phyloP scores from a whole-genome alignment of 345 rosid genomes.

The Melaleuca alternifolia region DNA sequence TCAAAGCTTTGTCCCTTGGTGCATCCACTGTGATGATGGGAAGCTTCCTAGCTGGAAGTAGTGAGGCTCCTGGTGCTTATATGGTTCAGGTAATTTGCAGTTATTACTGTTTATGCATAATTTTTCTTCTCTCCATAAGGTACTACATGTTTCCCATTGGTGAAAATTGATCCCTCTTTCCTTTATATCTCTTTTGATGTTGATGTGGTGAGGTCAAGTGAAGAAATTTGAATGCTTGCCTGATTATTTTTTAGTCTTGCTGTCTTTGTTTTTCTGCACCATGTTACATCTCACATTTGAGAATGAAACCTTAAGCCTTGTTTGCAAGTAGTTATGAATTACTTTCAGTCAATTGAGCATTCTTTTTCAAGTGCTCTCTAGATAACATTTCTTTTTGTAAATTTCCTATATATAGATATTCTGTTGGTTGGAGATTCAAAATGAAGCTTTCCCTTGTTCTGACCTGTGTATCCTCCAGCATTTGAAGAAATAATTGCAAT shows the following conservation, averaged over 20 bases:
- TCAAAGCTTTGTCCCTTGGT: slow-evolving; percentile 77
- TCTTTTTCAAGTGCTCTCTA: neutral
- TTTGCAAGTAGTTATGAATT: neutral
- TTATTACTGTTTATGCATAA: neutral
- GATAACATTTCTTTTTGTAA: slow-evolving; percentile 11
- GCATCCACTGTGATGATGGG: slow-evolving; percentile 99
- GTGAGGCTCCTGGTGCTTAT: slow-evolving; percentile 79
- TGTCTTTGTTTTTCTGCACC: neutral
- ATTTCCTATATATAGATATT: slow-evolving; percentile 98
- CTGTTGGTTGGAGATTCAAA: slow-evolving; percentile 81
- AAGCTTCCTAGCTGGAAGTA: slow-evolving; percentile 87
- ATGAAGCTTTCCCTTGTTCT: slow-evolving; percentile 69
- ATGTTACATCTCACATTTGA: neutral
- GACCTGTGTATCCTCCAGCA: neutral
- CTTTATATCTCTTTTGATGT: neutral
- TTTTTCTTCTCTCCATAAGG: neutral
- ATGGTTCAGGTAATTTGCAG: slow-evolving; percentile 33
- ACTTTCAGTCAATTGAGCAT: neutral
- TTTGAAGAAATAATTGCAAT: neutral
- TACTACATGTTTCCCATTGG: neutral
- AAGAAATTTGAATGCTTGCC: neutral
- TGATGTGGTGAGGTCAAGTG: neutral
- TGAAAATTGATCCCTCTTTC: neutral
- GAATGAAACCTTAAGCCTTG: neutral
- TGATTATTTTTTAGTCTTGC: neutral